Conservation (phyloP, 176 grass and related monocot species). For the Dactylis glomerata region DNA sequence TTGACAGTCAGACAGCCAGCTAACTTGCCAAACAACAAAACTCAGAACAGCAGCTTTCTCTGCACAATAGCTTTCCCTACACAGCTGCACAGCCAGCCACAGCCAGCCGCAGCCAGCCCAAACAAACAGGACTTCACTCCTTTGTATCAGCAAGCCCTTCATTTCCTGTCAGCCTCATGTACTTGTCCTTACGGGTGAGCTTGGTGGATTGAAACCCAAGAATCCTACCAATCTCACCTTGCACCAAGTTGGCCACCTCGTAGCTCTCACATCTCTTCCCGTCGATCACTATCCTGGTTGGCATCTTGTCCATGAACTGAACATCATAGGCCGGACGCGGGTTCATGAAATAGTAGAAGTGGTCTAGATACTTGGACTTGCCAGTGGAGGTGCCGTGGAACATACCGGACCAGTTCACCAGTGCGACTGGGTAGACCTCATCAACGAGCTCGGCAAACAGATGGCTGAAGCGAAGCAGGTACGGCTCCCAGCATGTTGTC, state of each 20-base stretch:
- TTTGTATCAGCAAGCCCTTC: conserved; percentile 45
- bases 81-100: no score
- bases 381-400: conserved; percentile 73
- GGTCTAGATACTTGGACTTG: conserved; percentile 57
- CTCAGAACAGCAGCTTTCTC: no score
- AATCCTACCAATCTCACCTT: conserved; percentile 47
- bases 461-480: conserved; percentile 74
- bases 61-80: no score
- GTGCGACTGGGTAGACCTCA: conserved; percentile 61
- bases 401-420: conserved; percentile 52
- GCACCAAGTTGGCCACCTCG: conserved; percentile 69
- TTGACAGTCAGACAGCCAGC: no score
- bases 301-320: conserved; percentile 58
- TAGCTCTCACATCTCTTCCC: conserved; percentile 36
- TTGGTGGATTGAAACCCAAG: conserved; percentile 60
- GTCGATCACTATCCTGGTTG: conserved; percentile 12
- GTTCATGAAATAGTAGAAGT: conserved; percentile 87
- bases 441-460: conserved; percentile 48
- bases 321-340: conserved; percentile 47
- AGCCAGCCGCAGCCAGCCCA: no score
- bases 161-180: conserved; percentile 58
- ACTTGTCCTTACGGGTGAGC: conserved; percentile 78
- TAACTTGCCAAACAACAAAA: no score
- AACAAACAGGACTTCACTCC: conserved; percentile 23
- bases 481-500: conserved; percentile 82